phyloP scores from a whole-genome alignment of 352 stramenopile genomes.

The Phytophthora fragariae region DNA sequence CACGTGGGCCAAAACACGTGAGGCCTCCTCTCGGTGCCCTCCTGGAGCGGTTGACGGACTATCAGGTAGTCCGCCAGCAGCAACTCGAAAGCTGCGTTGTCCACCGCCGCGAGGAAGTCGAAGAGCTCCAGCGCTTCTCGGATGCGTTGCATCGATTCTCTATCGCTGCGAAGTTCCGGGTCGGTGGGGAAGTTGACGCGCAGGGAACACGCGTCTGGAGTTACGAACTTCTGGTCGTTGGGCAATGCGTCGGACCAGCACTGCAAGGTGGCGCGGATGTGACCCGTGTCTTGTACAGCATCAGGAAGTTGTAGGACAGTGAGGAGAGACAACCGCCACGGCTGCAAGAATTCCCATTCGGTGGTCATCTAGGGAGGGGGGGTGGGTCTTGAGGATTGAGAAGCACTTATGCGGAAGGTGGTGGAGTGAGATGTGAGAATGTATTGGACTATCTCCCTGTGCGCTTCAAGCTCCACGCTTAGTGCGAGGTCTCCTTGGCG shows the following conservation, averaged over 20 bases:
- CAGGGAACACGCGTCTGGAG: not conserved
- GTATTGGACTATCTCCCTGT: not conserved
- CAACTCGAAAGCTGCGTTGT: slow-evolving; percentile 1
- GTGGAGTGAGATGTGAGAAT: not conserved
- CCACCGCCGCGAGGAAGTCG: not conserved
- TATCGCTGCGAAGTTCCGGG: not conserved
- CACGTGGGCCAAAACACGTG: slow-evolving; percentile 4
- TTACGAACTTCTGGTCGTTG: slow-evolving; percentile 2
- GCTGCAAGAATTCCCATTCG: slow-evolving; percentile 1
- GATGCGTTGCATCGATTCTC: not conserved
- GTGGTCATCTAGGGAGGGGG: not conserved
- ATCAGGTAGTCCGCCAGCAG: not conserved
- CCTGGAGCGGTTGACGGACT: not conserved
- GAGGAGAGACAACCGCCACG: not conserved
- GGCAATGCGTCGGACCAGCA: not conserved
- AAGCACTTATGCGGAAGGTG: not conserved
- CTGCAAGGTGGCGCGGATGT: not conserved
- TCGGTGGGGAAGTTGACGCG: not conserved
- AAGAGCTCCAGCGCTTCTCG: slow-evolving; percentile 5
- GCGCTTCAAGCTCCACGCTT: not conserved
- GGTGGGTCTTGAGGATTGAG: not conserved
- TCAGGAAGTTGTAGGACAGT: not conserved
- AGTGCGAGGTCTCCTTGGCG: not conserved
- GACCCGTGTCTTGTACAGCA: not conserved
- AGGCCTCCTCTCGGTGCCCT: not conserved